Evolutionary conservation across 83 land plant genomes (phyloP).

Genomic region (Diphasiastrum complanatum): DNA sequence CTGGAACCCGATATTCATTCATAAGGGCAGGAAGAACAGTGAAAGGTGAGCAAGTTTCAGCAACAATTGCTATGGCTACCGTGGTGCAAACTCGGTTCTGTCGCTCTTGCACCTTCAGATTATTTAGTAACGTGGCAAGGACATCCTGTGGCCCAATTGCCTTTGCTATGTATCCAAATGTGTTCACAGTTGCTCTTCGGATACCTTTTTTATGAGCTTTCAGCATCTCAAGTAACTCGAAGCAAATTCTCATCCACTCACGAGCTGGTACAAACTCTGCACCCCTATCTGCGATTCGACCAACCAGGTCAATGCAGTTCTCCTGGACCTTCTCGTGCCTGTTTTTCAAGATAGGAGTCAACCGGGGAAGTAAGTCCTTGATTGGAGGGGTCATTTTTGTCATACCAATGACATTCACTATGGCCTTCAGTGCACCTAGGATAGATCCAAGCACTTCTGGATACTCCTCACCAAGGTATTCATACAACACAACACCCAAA

Average conservation of each 20-base stretch:
- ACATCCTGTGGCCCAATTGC: conserved; percentile 98
- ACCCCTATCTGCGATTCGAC: conserved; percentile 93
- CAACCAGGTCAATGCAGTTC: conserved; percentile 95
- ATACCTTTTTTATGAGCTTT: conserved; percentile 98
- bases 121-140: conserved; percentile 80
- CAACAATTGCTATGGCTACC: conserved; percentile 97
- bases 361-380: conserved; percentile 80
- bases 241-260: conserved; percentile 99
- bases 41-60: conserved; percentile 94
- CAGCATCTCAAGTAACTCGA: conserved; percentile 94
- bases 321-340: conserved; percentile 97
- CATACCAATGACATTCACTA: conserved; percentile 94
- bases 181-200: conserved; percentile 92
- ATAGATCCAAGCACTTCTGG: conserved; percentile 91
- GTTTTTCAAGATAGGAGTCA: conserved; percentile 88
- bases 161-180: conserved; percentile 96
- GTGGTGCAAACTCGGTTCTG: conserved; percentile 97
- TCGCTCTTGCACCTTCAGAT: conserved; percentile 90
- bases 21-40: conserved; percentile 91
- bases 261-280: conserved; percentile 98
- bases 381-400: conserved; percentile 97
- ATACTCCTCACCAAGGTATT: conserved; percentile 91
- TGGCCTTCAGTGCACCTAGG: conserved; percentile 83
- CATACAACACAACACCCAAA: conserved; percentile 86
- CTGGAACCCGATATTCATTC: conserved; percentile 96